Conservation (phyloP, 2,329 filamentous ascomycete genomes). For the Exophiala dermatitidis region DNA sequence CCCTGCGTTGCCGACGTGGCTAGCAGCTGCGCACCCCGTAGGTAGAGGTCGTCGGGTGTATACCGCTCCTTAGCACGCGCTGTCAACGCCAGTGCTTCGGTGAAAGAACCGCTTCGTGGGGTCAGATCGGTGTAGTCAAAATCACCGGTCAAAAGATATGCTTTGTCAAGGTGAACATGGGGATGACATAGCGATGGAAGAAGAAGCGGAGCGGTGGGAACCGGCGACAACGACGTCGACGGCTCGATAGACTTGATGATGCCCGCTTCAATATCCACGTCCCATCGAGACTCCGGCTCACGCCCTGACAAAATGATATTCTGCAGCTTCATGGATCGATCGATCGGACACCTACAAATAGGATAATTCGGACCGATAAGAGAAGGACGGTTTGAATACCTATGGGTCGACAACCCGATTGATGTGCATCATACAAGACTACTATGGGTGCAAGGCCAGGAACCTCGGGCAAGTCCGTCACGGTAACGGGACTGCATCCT, state of each 20-base stretch:
- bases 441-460: too few relatives aligned
- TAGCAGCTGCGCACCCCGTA: slow-evolving; percentile 58
- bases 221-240: slow-evolving; percentile 1
- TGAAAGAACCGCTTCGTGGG: slow-evolving; percentile 55
- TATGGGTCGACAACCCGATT: neutral
- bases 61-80: slow-evolving; percentile 57
- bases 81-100: slow-evolving; percentile 57
- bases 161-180: slow-evolving; percentile 62
- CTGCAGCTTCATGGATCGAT: slow-evolving; percentile 14
- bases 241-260: slow-evolving; percentile 20
- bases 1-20: slow-evolving; percentile 58
- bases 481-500: too few relatives aligned
- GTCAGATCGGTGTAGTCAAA: slow-evolving; percentile 51
- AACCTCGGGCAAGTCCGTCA: too few relatives aligned
- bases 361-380: too few relatives aligned
- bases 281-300: slow-evolving; percentile 16
- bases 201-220: slow-evolving; percentile 26
- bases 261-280: slow-evolving; percentile 12
- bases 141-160: slow-evolving; percentile 34
- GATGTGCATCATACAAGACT: too few relatives aligned
- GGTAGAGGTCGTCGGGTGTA: slow-evolving; percentile 54
- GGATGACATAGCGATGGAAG: slow-evolving; percentile 61
- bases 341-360: too few relatives aligned
- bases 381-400: neutral
- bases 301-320: slow-evolving; percentile 22